These are phyloP conservation scores for Mycena alexandri DNA, from an alignment of 768 basidiomycete species.

Conservation along the genomic window DNA sequence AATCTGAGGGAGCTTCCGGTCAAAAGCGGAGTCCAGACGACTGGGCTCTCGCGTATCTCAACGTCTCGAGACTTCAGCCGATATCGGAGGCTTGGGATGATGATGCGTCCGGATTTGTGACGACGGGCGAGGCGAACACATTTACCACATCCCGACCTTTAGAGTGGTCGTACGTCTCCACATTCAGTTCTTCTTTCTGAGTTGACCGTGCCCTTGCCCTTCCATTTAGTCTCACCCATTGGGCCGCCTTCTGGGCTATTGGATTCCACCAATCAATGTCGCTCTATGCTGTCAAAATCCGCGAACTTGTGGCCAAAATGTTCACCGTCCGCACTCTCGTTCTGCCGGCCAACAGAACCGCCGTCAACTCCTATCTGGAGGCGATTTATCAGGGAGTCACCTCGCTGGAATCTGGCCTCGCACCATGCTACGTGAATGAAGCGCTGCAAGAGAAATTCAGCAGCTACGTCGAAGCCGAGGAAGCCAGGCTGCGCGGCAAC, in stretches of 20 bases:
- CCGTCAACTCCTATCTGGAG: conserved; percentile 44
- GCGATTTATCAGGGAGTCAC: conserved; percentile 33
- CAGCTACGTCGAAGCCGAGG: conserved; percentile 41
- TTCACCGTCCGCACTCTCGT: conserved; percentile 36
- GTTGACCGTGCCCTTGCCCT: too few relatives aligned
- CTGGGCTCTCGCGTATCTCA: conserved; percentile 50
- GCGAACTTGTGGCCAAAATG: conserved; percentile 41
- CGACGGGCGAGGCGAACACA: conserved; percentile 47
- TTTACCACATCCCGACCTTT: conserved; percentile 45
- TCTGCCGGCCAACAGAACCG: conserved; percentile 42
- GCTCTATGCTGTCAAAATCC: conserved; percentile 34
- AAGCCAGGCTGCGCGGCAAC: conserved; percentile 42
- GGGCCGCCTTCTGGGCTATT: conserved; percentile 50
- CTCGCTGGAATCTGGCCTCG: conserved; percentile 33
- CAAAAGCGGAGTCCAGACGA: conserved; percentile 28
- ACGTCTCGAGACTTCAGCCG: conserved; percentile 41
- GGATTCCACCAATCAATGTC: conserved; percentile 42
- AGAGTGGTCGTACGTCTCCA: conserved; percentile 46
- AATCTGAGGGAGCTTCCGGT: conserved; percentile 18
- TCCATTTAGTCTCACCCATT: conserved; percentile 41
- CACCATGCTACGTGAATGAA: conserved; percentile 37
- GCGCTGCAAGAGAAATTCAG: conserved; percentile 42
- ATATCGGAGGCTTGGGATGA: conserved; percentile 54
- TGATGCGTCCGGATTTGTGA: conserved; percentile 52
- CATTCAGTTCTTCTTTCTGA: background rate